These are phyloP conservation scores for Nicotiana otophora DNA, from an alignment of 257 asterid species.

Conservation along the genomic window DNA sequence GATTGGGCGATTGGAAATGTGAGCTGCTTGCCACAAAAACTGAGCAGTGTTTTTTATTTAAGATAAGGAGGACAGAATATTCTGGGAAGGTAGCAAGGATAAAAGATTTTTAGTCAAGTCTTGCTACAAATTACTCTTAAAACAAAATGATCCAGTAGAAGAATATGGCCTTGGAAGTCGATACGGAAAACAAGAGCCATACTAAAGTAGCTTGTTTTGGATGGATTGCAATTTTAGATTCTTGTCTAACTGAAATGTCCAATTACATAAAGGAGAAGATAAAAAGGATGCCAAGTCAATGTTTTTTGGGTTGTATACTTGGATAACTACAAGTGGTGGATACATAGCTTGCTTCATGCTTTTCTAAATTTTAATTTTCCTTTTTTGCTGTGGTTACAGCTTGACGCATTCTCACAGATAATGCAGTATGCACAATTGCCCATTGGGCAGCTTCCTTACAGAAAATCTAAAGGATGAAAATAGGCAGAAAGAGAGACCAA, in stretches of 20 bases:
- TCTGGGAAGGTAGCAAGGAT: neutral
- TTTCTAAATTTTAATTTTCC: neutral
- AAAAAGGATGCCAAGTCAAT: neutral
- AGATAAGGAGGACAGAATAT: conserved; percentile 2
- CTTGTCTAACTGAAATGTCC: conserved; percentile 1
- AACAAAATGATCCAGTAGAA: neutral
- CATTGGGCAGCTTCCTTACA: neutral
- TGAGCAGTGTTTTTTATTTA: neutral
- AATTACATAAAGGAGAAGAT: neutral
- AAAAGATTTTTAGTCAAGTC: neutral
- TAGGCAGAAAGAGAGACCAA: conserved; percentile 3
- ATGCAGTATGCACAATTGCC: neutral
- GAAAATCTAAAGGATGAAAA: neutral
- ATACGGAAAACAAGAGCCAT: neutral
- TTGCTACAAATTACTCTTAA: neutral
- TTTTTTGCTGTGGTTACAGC: neutral
- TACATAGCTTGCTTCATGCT: neutral
- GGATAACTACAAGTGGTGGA: neutral
- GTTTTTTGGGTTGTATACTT: neutral
- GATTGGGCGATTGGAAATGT: neutral
- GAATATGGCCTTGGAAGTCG: neutral
- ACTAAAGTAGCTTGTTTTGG: neutral
- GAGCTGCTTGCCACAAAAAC: neutral
- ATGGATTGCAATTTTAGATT: neutral
- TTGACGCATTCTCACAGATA: neutral